Percentiles rank a stretch among this genome's conserved stretches.
Evolutionary conservation across 2,329 filamentous ascomycete species (phyloP).

Genomic region (Colletotrichum sp.): DNA sequence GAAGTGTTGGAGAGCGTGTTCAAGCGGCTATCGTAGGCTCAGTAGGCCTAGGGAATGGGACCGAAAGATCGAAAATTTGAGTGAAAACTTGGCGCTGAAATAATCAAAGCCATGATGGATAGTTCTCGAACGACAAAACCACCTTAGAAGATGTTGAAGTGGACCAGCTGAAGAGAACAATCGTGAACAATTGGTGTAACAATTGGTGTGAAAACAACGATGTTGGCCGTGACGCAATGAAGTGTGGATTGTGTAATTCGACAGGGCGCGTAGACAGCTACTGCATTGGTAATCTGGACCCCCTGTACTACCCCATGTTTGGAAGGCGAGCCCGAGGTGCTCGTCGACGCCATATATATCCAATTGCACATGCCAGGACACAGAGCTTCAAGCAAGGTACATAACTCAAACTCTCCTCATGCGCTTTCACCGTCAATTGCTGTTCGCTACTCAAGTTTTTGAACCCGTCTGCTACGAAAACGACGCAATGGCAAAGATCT

Average conservation of each 20-base stretch:
- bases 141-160: not conserved
- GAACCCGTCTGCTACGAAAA: not conserved
- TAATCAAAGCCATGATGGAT: not conserved
- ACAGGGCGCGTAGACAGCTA: not conserved
- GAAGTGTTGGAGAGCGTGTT: not conserved
- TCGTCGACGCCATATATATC: not conserved
- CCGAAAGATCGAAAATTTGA: fast-evolving
- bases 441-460: not conserved
- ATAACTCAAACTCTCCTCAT: not conserved
- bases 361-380: not conserved
- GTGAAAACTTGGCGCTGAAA: not conserved
- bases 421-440: not conserved
- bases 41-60: too few species aligned
- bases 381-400: not conserved
- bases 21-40: not conserved
- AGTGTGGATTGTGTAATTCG: not conserved
- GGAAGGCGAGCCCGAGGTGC: not conserved
- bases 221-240: not conserved
- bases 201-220: not conserved
- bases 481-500: conserved; percentile 6
- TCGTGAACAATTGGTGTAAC: not conserved
- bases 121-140: not conserved
- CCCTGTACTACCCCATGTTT: not conserved
- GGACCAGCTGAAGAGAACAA: not conserved
- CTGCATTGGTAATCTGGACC: not conserved